A percentile compares a stretch with the other conserved stretches of the same genome.
Conservation (phyloP, 768 basidiomycete species). For the Coprinopsis sp. region DNA sequence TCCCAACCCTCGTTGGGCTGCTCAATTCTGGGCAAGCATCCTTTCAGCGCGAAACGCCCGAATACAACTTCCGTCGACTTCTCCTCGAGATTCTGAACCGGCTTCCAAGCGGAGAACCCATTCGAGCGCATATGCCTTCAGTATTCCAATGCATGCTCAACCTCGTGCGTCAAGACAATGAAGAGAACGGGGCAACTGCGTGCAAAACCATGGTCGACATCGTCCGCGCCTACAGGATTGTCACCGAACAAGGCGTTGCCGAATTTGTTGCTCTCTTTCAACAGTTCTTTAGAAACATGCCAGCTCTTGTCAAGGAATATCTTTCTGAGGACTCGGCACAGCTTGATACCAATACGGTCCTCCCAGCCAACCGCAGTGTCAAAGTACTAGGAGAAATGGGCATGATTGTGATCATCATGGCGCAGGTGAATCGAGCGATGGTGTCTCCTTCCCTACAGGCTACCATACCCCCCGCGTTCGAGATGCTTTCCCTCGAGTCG, state of each 20-base stretch:
- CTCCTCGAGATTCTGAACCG: conserved; percentile 89
- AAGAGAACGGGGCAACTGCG: conserved; percentile 87
- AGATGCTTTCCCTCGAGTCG: conserved; percentile 72
- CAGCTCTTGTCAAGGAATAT: conserved; percentile 64
- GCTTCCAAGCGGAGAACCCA: conserved; percentile 74
- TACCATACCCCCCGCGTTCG: conserved; percentile 74
- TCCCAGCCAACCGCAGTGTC: conserved; percentile 81
- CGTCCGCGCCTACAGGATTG: conserved; percentile 67
- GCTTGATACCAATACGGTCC: conserved; percentile 51
- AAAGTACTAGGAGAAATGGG: conserved; percentile 94
- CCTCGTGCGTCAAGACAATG: conserved; percentile 85
- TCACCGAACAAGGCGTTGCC: conserved; percentile 67
- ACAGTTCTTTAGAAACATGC: conserved; percentile 72
- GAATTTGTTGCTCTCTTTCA: conserved; percentile 81
- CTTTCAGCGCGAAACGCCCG: conserved; percentile 59
- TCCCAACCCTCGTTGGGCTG: conserved; percentile 69
- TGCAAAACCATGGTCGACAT: conserved; percentile 93
- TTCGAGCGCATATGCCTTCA: conserved; percentile 59
- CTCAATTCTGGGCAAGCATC: conserved; percentile 65
- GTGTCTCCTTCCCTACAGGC: conserved; percentile 63
- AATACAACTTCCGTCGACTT: conserved; percentile 81
- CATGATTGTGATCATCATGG: conserved; percentile 85
- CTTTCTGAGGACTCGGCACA: conserved; percentile 62
- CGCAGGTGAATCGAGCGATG: conserved; percentile 70
- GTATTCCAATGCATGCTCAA: conserved; percentile 82